Base-by-base conservation (phyloP, 345 rosid species). In the Populus nigra region DNA sequence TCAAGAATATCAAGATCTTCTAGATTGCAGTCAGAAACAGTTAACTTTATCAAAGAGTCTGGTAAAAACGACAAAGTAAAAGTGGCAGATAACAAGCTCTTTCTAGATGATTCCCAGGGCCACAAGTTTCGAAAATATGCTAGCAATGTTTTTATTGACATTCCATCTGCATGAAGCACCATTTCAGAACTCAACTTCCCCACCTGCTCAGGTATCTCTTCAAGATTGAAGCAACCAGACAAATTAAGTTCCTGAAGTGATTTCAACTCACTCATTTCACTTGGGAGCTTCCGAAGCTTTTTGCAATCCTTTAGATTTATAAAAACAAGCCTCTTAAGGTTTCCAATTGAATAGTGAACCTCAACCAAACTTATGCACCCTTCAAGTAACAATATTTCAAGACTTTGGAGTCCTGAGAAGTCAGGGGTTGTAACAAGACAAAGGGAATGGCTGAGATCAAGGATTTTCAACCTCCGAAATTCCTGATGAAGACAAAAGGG, bases 301-400 rank as follows among this genome's bases (percentile, higher is more conserved):
- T 71, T 76, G 68, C 83, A 80, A 29, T 74, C 75, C 16, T 47
- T 62, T 61, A 80, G 41, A 16, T 81, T 81, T 49, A 81, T 33
- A 11, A 68, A 59, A 31, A 72, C 11, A 50, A 81, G 84, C 41
- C 11, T 59, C 27, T 76, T 18, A 18, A 76, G 74, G 45, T 13
- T n/a, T 5, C 80, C 80, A 68, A 77, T 57, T 18, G 84, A 81
- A 65, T 77, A 43, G 35, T 81, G 69, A 31, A 81, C 68, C 45
- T 72, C 77, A 25, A 16, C 47, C 36, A 81, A 72, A 25, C 45
- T 67, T 9, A 27, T 20, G 27, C 84, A 81, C 29, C 76, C 84
- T 73, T 73, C 73, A 22, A 81, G 84, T 35, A 77, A 65, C 69
- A 81, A 22, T 77, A 41, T 81, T 68, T 81, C 76, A 43, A 81